phyloP scores from a whole-genome alignment of 208 protist species.

The Leishmania martiniquensis region DNA sequence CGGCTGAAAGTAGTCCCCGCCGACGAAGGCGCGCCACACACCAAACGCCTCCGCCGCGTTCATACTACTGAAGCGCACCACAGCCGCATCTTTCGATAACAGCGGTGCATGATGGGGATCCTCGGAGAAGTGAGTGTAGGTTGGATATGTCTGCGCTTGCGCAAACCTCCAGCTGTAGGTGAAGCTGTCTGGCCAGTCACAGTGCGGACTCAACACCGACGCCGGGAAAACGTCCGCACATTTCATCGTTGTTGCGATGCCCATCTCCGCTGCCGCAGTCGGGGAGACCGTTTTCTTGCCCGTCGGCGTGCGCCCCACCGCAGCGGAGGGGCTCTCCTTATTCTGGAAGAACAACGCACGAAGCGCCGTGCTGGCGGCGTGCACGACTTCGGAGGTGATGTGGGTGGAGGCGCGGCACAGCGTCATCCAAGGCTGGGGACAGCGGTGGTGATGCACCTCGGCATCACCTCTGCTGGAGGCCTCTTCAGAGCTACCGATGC shows the following conservation, averaged over 20 bases:
- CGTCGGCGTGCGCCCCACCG: neutral
- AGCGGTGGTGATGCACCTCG: neutral
- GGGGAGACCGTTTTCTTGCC: slow-evolving; percentile 23
- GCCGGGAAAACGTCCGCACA: slow-evolving; percentile 53
- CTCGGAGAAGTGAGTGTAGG: slow-evolving; percentile 54
- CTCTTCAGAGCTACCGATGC: neutral
- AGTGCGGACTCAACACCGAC: slow-evolving; percentile 47
- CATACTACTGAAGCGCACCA: slow-evolving; percentile 51
- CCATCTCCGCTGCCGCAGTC: slow-evolving; percentile 12
- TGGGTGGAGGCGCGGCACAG: slow-evolving; percentile 37
- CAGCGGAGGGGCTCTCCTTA: slow-evolving; percentile 10
- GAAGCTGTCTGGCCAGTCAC: slow-evolving; percentile 83
- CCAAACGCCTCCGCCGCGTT: slow-evolving; percentile 64
- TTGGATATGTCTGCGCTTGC: slow-evolving; percentile 48
- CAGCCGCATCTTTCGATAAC: slow-evolving; percentile 58
- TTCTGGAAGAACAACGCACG: slow-evolving; percentile 40
- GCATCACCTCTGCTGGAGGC: neutral
- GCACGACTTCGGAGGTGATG: slow-evolving; percentile 34
- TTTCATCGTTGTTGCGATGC: slow-evolving; percentile 33
- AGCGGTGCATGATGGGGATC: slow-evolving; percentile 87
- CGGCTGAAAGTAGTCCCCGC: slow-evolving; percentile 72
- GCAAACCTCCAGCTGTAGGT: slow-evolving; percentile 58
- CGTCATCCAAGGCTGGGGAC: slow-evolving; percentile 25
- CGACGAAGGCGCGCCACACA: slow-evolving; percentile 84
- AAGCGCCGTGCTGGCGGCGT: slow-evolving; percentile 32